Conservation (phyloP, 371 early-diverging fungal species). For the Sporodiniella umbellata region DNA sequence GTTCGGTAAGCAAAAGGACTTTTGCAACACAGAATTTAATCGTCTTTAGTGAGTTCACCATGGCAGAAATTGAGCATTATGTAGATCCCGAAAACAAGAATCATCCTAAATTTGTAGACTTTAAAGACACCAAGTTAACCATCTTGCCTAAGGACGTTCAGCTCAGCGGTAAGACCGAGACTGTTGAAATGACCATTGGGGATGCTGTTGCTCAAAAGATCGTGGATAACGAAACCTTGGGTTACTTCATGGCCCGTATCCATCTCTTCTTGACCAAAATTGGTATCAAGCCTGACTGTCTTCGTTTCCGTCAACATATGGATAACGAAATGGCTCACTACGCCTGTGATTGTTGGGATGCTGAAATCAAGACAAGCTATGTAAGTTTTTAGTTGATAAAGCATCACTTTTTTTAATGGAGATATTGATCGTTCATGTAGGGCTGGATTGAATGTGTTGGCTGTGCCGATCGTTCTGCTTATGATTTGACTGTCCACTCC, state of each 20-base stretch:
- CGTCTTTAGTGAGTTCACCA: slow-evolving; percentile 98
- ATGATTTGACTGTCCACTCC: slow-evolving; percentile 95
- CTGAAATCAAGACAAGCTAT: slow-evolving; percentile 90
- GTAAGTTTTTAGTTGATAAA: slow-evolving; percentile 20
- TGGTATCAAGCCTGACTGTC: slow-evolving; percentile 86
- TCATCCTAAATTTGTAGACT: slow-evolving; percentile 89
- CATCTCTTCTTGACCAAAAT: slow-evolving; percentile 91
- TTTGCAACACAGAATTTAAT: too few species aligned
- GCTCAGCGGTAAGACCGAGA: slow-evolving; percentile 70
- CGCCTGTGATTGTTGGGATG: slow-evolving; percentile 99
- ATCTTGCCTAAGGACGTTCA: slow-evolving; percentile 82
- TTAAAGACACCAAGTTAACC: slow-evolving; percentile 73
- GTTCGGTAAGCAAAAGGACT: slow-evolving; percentile 76
- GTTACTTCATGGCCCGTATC: slow-evolving; percentile 98
- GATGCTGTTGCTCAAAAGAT: slow-evolving; percentile 92
- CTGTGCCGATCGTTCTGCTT: slow-evolving; percentile 99
- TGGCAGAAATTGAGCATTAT: slow-evolving; percentile 99
- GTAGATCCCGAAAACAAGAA: slow-evolving; percentile 95
- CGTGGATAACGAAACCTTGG: slow-evolving; percentile 97
- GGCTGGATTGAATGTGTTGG: slow-evolving; percentile 99
- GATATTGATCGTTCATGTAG: slow-evolving; percentile 41
- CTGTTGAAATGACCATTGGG: slow-evolving; percentile 78
- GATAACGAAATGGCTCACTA: slow-evolving; percentile 99
- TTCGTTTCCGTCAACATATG: slow-evolving; percentile 99
- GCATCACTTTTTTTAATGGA: neutral